A percentile compares a stretch with the other conserved stretches of the same genome.
phyloP scores from a whole-genome alignment of 2,329 filamentous ascomycete species.

The Myriosclerotinia scirpicola region DNA sequence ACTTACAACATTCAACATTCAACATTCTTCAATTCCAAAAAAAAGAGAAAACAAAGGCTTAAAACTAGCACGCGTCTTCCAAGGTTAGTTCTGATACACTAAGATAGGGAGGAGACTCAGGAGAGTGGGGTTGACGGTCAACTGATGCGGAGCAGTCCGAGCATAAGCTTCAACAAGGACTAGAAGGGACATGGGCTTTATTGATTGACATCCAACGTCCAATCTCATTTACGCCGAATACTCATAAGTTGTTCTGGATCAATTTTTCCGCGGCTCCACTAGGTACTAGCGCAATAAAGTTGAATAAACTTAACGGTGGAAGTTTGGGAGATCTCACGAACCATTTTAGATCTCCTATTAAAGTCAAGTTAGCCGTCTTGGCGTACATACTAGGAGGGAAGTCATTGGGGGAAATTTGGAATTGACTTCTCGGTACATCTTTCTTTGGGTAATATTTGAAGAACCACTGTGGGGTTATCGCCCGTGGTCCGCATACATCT shows the following conservation, averaged over 20 bases:
- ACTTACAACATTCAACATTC: neutral
- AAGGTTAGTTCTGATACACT: neutral
- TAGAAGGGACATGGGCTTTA: conserved; percentile 11
- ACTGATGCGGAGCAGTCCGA: conserved; percentile 5
- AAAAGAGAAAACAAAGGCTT: conserved; percentile 6
- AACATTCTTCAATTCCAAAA: neutral
- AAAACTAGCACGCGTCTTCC: neutral
- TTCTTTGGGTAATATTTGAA: conserved; percentile 10
- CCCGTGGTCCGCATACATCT: conserved; percentile 11
- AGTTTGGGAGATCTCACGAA: conserved; percentile 4
- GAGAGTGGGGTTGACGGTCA: conserved; percentile 13
- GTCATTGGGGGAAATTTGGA: conserved; percentile 10
- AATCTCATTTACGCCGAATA: conserved; percentile 20
- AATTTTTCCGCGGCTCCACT: conserved; percentile 17
- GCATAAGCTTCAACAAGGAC: conserved; percentile 16
- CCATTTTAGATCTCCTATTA: neutral
- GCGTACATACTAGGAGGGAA: conserved; percentile 1
- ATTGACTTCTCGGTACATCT: conserved; percentile 1
- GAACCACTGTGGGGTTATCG: conserved; percentile 2
- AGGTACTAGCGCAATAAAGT: conserved; percentile 16
- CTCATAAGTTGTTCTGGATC: conserved; percentile 20
- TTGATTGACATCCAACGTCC: conserved; percentile 20
- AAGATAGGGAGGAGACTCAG: conserved; percentile 20
- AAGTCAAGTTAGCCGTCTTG: neutral
- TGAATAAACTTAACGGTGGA: conserved; percentile 16